Base-by-base conservation (phyloP, 495 filamentous ascomycete genomes). In the Hypomontagnella submonticulosa region DNA sequence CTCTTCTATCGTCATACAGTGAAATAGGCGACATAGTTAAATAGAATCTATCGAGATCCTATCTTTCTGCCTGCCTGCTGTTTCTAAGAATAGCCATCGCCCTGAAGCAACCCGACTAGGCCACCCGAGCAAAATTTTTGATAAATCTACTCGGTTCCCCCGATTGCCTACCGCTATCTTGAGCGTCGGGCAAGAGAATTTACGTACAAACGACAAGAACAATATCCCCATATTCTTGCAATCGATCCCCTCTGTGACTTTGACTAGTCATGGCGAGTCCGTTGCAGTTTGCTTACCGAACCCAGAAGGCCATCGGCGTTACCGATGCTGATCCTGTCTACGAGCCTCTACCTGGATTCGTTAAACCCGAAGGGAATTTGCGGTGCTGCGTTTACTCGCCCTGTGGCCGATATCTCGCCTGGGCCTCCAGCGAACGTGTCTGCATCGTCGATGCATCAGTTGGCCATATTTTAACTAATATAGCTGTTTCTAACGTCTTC, bases 371-470 rank as follows among this genome's bases (percentile, higher is more conserved):
- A 83, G 94, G 93, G 75, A 97, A 92, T 79, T 84, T 95, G 70
- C 89, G 95, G 79, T 98, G 94, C 75, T 94, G 90, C 79, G 87
- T 85, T 67, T 99, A 98, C 83, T 97, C 94, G 61, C 92, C 93
- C 34, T 92, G 92, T 75, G 93, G 95, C 73, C 90, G 90, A 70
- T 99, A 93, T 82, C 95, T 96, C 77, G 93, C 94, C 53, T 99
- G 91, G 89, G 94, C 93, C 57, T 91, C 92, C 60, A 89, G 87
- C 52, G 93, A 97, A 65, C 86, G 89, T 76, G 92, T 98, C 66
- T 87, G 87, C 59, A 86, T 97, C 69, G 79, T 92, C 63, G 91
- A 97, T 74, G 86, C 92, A 61, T 92, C 90, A 34, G 84, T 86
- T 63, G 95, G 94, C 63, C 83, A 91, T 75, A 77, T 90, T 61